Evolutionary conservation across 495 filamentous ascomycete species (phyloP), one percentile per base, ranked within the genome.

Genomic region (Aspergillus mulundensis): DNA sequence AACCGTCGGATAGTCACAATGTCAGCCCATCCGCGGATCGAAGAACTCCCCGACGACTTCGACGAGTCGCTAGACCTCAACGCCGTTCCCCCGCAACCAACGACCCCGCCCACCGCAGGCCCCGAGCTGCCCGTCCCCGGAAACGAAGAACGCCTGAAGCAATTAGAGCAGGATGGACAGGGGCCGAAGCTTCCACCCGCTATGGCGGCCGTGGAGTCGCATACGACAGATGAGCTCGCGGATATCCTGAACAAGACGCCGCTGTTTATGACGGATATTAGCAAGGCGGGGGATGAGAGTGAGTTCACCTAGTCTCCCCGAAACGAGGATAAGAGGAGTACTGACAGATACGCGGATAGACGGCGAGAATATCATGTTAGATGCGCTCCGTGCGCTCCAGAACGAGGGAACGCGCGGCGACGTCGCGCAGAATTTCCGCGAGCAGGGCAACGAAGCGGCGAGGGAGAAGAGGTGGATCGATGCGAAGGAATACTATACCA

Each of bases 241-340:
- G 76, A 79, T 21, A 86, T 91, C 60, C 77, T 96, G 70, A 91
- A 91, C 66, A 82, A 85, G 61, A 84, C 83, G 12, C 94, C 95
- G 6, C 77, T 98, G 25, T 98, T 98, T 76, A 98, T 98, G 94
- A 97, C 89, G 6, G 81, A 86, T 58, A 81, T 97, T 11, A 88
- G 90, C 58, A 86, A 92, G 57, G 77, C 80, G 12, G 79, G 77
- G 21, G 81, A 75, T 61, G 79, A 81, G 63, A 74, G 78, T 74
- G 68, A 42, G 75, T 36, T 36, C 32, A 36, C 12, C 32, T 36
- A 2, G 32, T 1, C 2, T 16, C 14, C 5, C 5, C 30, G 36
- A 43, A 23, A 34, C 23, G 18, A 39, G 25, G 39, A 4, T n/a
- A 51, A 28, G 43, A 25, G 57, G 38, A 61, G 5, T 38, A 7